Evolutionary conservation across 2,329 filamentous ascomycete species (phyloP).

Genomic region (Talaromyces verruculosus): DNA sequence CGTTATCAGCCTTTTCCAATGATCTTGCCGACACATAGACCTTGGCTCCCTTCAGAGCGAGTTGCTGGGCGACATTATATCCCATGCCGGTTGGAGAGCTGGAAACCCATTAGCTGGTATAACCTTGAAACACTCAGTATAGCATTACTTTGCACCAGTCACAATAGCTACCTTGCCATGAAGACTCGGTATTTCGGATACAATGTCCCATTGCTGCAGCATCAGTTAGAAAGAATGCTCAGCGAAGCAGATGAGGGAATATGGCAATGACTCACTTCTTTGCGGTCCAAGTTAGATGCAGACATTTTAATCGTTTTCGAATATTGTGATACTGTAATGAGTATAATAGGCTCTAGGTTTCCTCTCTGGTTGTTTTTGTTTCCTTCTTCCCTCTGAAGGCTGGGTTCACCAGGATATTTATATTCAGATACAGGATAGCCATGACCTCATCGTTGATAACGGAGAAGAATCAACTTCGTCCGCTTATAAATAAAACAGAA

Average conservation of each 20-base stretch:
- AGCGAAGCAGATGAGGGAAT: neutral
- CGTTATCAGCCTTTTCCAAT: slow-evolving; percentile 8
- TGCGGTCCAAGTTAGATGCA: slow-evolving; percentile 2
- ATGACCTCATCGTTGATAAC: slow-evolving; percentile 6
- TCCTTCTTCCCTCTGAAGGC: neutral
- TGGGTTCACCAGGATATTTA: slow-evolving; percentile 7
- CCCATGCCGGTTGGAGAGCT: slow-evolving; percentile 15
- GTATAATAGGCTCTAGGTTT: neutral
- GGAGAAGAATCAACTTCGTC: slow-evolving; percentile 9
- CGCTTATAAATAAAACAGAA: slow-evolving; percentile 16
- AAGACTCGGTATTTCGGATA: slow-evolving; percentile 17
- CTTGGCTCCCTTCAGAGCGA: slow-evolving; percentile 16
- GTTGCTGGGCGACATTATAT: slow-evolving; percentile 15
- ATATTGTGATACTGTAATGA: neutral
- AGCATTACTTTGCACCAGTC: slow-evolving; percentile 17
- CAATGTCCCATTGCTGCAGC: slow-evolving; percentile 13
- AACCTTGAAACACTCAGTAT: neutral
- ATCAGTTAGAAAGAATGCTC: neutral
- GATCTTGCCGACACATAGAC: slow-evolving; percentile 18
- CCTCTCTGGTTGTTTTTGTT: neutral
- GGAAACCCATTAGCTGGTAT: neutral
- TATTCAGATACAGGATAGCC: neutral
- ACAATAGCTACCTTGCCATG: slow-evolving; percentile 16
- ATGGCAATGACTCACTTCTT: slow-evolving; percentile 7
- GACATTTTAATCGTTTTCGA: neutral